These are phyloP conservation scores for Gnetum montanum DNA, from an alignment of 75 land plant genomes.

Conservation along the genomic window DNA sequence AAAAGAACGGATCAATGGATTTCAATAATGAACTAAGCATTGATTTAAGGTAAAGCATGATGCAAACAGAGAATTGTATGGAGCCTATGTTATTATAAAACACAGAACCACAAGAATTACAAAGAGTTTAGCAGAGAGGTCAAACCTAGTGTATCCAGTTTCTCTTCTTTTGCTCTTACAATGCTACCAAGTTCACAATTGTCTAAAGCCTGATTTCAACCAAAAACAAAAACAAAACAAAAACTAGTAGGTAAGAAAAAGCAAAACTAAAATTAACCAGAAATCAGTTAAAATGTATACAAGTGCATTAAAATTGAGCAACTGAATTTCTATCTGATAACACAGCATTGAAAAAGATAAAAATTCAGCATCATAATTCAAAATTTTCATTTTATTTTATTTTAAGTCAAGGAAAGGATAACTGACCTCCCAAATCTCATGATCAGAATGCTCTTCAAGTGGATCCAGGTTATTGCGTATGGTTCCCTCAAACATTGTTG, in stretches of 20 bases:
- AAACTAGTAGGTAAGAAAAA: too few relatives aligned
- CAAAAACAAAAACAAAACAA: conserved; percentile 1
- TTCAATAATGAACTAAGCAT: too few relatives aligned
- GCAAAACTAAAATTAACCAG: background rate
- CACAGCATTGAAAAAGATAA: too few relatives aligned
- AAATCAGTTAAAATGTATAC: background rate
- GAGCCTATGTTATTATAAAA: too few relatives aligned
- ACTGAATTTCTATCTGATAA: background rate
- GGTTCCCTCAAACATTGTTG: conserved; percentile 72
- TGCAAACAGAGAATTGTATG: too few relatives aligned
- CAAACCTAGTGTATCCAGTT: conserved; percentile 64
- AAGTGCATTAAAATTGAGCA: background rate
- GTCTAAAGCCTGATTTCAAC: conserved; percentile 40
- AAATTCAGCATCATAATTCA: too few relatives aligned
- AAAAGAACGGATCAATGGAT: too few relatives aligned
- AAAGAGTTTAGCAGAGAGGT: too few relatives aligned
- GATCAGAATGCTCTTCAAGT: conserved; percentile 50
- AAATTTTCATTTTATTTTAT: too few relatives aligned
- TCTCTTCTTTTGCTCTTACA: conserved; percentile 30
- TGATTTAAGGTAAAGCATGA: too few relatives aligned
- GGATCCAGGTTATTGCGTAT: conserved; percentile 81
- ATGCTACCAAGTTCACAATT: conserved; percentile 60
- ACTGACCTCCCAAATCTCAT: conserved; percentile 77
- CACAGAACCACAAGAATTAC: too few relatives aligned
- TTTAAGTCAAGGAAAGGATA: too few relatives aligned